These are phyloP conservation scores for Plasmodium berghei DNA, from an alignment of 169 alveolate genomes.

Conservation along the genomic window DNA sequence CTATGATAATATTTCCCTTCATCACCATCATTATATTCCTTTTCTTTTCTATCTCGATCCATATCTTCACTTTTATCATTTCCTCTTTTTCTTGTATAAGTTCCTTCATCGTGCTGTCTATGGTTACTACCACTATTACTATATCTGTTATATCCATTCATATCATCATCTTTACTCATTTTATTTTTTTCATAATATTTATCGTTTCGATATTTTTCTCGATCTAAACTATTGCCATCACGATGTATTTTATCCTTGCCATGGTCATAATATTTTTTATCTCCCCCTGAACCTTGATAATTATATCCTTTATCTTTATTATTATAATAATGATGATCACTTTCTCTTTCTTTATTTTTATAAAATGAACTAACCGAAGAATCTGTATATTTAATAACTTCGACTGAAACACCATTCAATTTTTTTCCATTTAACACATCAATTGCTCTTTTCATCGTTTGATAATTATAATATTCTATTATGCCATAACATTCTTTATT, in stretches of 20 bases:
- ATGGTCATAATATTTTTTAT: slow-evolving; percentile 7
- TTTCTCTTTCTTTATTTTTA: slow-evolving; percentile 10
- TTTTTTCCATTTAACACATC: slow-evolving; percentile 83
- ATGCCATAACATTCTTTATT: slow-evolving; percentile 80
- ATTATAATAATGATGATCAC: not conserved
- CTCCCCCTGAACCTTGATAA: not conserved
- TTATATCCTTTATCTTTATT: not conserved
- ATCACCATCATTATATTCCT: not conserved
- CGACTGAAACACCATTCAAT: slow-evolving; percentile 76
- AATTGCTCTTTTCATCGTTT: slow-evolving; percentile 83
- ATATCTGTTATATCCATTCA: not conserved
- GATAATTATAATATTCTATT: slow-evolving; percentile 84
- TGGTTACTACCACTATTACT: slow-evolving; percentile 2
- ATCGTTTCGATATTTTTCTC: not conserved
- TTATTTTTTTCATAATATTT: not conserved
- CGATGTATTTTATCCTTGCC: not conserved
- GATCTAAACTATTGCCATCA: not conserved
- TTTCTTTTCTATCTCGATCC: not conserved
- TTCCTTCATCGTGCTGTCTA: slow-evolving; percentile 2
- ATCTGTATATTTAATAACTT: slow-evolving; percentile 66
- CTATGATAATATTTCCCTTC: slow-evolving; percentile 4
- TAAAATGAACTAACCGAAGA: not conserved
- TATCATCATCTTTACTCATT: not conserved
- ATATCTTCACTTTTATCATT: not conserved
- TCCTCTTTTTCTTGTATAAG: not conserved